Conservation (phyloP, 257 asterid species). For the Gentiana straminea region DNA sequence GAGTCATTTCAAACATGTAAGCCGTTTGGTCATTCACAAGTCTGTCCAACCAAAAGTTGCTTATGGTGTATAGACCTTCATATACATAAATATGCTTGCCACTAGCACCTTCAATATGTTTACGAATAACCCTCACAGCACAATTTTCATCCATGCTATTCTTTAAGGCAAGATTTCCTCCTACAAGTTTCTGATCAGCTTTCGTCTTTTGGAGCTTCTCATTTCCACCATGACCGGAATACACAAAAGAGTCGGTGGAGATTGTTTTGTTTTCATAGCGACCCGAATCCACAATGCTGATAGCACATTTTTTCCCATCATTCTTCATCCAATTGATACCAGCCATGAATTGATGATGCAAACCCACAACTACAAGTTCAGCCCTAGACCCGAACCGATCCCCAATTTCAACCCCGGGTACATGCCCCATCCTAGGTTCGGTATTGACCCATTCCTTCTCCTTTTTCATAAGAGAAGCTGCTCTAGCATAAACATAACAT, state of each 20-base stretch:
- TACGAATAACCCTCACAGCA: conserved; percentile 32
- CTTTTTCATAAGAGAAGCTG: conserved; percentile 4
- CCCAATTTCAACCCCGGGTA: conserved; percentile 28
- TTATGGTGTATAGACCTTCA: conserved; percentile 33
- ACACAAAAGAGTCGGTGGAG: conserved; percentile 19
- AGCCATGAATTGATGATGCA: conserved; percentile 11
- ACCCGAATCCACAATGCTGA: conserved; percentile 30
- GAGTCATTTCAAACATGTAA: conserved; percentile 31
- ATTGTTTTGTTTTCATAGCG: conserved; percentile 18
- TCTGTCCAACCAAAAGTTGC: conserved; percentile 19
- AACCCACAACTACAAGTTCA: conserved; percentile 23
- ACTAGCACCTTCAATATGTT: background rate
- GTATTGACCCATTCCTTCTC: conserved; percentile 9
- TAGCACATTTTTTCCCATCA: conserved; percentile 9
- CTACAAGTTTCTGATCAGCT: conserved; percentile 25
- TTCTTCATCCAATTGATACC: conserved; percentile 20
- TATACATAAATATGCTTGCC: conserved; percentile 7
- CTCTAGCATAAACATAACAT: background rate
- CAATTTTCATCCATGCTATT: conserved; percentile 16
- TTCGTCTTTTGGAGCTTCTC: background rate
- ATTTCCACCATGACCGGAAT: conserved; percentile 36
- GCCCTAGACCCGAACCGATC: conserved; percentile 20
- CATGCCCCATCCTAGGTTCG: conserved; percentile 13
- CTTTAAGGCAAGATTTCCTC: conserved; percentile 31
- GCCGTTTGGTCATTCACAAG: conserved; percentile 13